These are phyloP conservation scores for Mikania micrantha DNA, from an alignment of 129 eudicot genomes.

Conservation along the genomic window DNA sequence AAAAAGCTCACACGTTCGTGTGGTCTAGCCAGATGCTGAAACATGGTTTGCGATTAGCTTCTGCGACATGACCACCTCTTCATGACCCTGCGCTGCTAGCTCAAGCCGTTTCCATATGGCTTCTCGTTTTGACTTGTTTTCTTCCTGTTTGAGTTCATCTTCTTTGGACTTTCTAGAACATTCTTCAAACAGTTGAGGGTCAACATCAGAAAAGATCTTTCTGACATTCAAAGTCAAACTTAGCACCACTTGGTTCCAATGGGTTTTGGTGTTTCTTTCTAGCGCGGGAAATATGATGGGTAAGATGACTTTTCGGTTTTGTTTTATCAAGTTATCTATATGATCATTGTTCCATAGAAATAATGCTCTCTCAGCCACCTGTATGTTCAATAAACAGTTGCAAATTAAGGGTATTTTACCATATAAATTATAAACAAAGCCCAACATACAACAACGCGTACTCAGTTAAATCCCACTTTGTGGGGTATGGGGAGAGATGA, in stretches of 20 bases:
- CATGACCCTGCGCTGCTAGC: conserved; percentile 44
- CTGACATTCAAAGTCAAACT: conserved; percentile 62
- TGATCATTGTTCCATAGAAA: conserved; percentile 83
- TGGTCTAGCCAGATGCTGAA: conserved; percentile 29
- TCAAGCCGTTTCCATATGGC: conserved; percentile 64
- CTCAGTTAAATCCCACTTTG: too few species aligned
- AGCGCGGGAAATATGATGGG: conserved; percentile 61
- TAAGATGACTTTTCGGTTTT: conserved; percentile 58
- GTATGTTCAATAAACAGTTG: conserved; percentile 1
- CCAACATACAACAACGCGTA: too few species aligned
- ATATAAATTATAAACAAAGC: too few species aligned
- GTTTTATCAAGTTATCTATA: conserved; percentile 62
- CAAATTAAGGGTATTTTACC: neutral
- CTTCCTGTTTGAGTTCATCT: conserved; percentile 48
- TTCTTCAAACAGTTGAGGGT: conserved; percentile 61
- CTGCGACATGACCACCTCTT: conserved; percentile 37
- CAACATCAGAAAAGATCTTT: conserved; percentile 54
- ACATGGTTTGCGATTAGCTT: conserved; percentile 21
- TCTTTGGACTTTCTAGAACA: conserved; percentile 59
- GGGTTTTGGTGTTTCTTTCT: conserved; percentile 54
- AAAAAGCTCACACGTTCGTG: neutral
- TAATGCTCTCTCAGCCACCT: conserved; percentile 84
- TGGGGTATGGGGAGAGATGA: too few species aligned
- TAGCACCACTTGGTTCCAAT: conserved; percentile 72
- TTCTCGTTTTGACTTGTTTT: conserved; percentile 44